Percentiles rank a stretch among this genome's conserved stretches.
phyloP scores from a whole-genome alignment of 257 asterid genomes.

The Nicotiana benthamiana region DNA sequence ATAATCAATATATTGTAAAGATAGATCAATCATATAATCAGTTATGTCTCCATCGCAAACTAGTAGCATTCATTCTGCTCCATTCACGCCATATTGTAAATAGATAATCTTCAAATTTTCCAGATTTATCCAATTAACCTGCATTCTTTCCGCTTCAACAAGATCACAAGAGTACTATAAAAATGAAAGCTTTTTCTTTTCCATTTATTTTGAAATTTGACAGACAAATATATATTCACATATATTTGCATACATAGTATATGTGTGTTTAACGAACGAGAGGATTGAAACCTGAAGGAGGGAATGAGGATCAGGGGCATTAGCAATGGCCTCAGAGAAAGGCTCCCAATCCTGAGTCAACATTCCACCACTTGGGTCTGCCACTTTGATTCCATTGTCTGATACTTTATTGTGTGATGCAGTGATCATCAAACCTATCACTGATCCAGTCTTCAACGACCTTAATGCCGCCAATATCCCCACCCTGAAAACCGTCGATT shows the following conservation, averaged over 20 bases:
- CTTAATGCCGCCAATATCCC: constrained; percentile 87
- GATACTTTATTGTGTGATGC: constrained; percentile 80
- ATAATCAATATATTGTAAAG: background rate
- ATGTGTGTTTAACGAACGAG: background rate
- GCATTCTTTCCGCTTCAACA: background rate
- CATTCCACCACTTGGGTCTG: constrained; percentile 93
- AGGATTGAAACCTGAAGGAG: constrained; percentile 49
- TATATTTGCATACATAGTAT: background rate
- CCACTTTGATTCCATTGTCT: constrained; percentile 84
- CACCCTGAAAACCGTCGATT: constrained; percentile 70
- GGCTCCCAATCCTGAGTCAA: constrained; percentile 94
- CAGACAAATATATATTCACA: background rate
- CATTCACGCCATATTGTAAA: background rate
- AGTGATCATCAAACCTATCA: constrained; percentile 78
- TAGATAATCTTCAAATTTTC: background rate
- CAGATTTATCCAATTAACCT: background rate
- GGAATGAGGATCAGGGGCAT: constrained; percentile 51
- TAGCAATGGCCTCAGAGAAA: constrained; percentile 69
- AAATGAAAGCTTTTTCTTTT: background rate
- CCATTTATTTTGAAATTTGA: background rate
- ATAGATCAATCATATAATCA: background rate
- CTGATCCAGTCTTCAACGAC: constrained; percentile 62
- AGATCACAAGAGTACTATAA: background rate
- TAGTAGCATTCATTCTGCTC: background rate
- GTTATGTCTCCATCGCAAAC: background rate